Base-by-base conservation (phyloP, 2,329 filamentous ascomycete genomes). In the Apiospora hydei region DNA sequence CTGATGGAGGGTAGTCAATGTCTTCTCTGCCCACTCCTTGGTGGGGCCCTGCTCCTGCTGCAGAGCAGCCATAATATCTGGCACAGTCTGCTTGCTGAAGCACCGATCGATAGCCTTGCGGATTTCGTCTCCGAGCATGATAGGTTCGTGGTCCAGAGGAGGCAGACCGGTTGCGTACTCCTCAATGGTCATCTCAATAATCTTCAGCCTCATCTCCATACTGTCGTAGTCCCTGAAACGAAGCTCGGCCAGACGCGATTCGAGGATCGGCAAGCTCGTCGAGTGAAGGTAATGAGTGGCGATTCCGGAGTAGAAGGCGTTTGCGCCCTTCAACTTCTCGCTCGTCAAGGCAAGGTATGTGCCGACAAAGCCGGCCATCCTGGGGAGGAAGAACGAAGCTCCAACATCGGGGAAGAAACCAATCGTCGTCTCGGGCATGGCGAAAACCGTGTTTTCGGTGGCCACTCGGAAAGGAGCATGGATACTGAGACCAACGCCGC, bases 351-450 rank as follows among this genome's bases (percentile, higher is more conserved):
- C 96, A 61, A 99, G 91, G 83, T 98, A 99, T 26, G 94, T 98
- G 72, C 96, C 96, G 71, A 97, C 84, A 72, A 91, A 86, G 69
- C 96, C 96, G 78, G 97, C 91, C 87, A 99, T 91, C 74, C 95
- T 89, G 21, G 96, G 94, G 70, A 99, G 87, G 87, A 98, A 98
- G 86, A 98, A 99, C 14, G 94, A 97, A 44, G 93, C 97, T 73
- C 96, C 96, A 68, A 99, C 96, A 79, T 99, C 97, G 8, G 97
- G 96, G 88, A 99, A 99, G 87, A 98, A 98, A 51, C 96, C 96
- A 80, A 99, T 99, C 11, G 91, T 97, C 4, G 96, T 99, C 85
- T 99, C 96, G 43, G 96, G 96, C 96, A 99, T 99, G 77, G 97
- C 95, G 79, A 99, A 98, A 67, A 97, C 85, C 7, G 96, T 99